Base-by-base conservation (phyloP, 2,329 filamentous ascomycete genomes). In the Alternaria postmessia region DNA sequence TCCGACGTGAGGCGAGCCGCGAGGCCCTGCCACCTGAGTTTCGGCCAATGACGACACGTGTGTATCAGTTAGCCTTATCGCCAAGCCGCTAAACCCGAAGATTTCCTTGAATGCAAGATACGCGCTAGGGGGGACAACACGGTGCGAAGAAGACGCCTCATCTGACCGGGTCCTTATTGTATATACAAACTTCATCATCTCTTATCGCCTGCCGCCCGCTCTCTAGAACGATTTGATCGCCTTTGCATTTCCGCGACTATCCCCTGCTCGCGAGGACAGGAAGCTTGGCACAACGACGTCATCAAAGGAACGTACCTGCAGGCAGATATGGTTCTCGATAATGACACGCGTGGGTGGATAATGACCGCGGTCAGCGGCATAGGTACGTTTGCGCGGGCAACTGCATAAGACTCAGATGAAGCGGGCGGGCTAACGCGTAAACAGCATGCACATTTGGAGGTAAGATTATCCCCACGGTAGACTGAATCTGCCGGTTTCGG, bases 271-370 rank as follows among this genome's bases (percentile, higher is more conserved):
- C 16, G 32, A 24, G 24, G 22, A 46, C 55, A 38, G 36, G 12
- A 36, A 61, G 39, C 57, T 65, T 59, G 51, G 56, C 42, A 41
- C 46, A 44, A 20, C 58, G 54, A 73, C 71, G 68, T 69, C 71
- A 71, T 66, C 39, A 44, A 61, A 69, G 64, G 64, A 46, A 16
- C 43, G 30, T 43, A 51, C 57, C 51, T 55, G 57, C 57, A 55
- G 59, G 52, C 51, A 56, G 61, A 46, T 42, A 73, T 75, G 74
- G 68, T 65, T 59, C 68, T 78, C 56, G 74, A 76, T 60, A 78
- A 78, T 82, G 94, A 98, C 82, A 90, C 90, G 64, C 88, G 93
- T 65, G 94, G 95, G 72, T 98, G 94, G 94, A 90, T 98, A 70
- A 92, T 98, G 91, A 85, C 87, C 64, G 89, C 86, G 73, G 84